Conservation (phyloP, 768 basidiomycete genomes). For the Kwoniella shandongensis region DNA sequence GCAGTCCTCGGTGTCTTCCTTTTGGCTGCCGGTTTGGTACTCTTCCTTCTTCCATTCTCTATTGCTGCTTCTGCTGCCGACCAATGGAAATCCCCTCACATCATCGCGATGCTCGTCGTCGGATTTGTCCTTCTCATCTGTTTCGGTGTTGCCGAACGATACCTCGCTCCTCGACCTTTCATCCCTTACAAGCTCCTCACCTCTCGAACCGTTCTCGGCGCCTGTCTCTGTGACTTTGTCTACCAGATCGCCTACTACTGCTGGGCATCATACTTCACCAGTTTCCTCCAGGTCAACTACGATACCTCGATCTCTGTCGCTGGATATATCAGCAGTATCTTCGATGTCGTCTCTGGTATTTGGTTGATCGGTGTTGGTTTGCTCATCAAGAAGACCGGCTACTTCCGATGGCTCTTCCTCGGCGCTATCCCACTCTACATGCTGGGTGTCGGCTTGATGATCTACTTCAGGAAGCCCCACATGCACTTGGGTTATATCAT, state of each 20-base stretch:
- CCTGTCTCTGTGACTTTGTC: slow-evolving; percentile 39
- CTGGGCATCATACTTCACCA: slow-evolving; percentile 44
- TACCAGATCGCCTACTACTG: slow-evolving; percentile 35
- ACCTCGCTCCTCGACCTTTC: slow-evolving; percentile 38
- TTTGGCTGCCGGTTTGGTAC: slow-evolving; percentile 34
- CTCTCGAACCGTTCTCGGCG: slow-evolving; percentile 45
- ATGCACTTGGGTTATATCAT: slow-evolving; percentile 31
- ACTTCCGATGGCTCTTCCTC: slow-evolving; percentile 38
- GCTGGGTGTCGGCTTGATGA: slow-evolving; percentile 38
- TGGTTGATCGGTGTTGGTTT: slow-evolving; percentile 39
- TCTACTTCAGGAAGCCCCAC: slow-evolving; percentile 39
- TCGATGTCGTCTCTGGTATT: slow-evolving; percentile 36
- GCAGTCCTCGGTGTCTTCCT: slow-evolving; percentile 48
- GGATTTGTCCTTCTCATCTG: slow-evolving; percentile 42
- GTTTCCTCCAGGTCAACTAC: slow-evolving; percentile 36
- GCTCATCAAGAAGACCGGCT: slow-evolving; percentile 36
- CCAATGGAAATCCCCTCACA: slow-evolving; percentile 37
- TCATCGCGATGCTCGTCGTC: slow-evolving; percentile 51
- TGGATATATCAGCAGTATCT: slow-evolving; percentile 34
- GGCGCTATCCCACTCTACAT: slow-evolving; percentile 30
- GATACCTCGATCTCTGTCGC: slow-evolving; percentile 35
- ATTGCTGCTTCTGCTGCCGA: slow-evolving; percentile 41
- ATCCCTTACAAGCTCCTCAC: slow-evolving; percentile 44
- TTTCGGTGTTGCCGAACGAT: slow-evolving; percentile 45
- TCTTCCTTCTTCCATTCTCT: slow-evolving; percentile 53